Conservation (phyloP, 495 filamentous ascomycete species). For the Penicillium turbatum region DNA sequence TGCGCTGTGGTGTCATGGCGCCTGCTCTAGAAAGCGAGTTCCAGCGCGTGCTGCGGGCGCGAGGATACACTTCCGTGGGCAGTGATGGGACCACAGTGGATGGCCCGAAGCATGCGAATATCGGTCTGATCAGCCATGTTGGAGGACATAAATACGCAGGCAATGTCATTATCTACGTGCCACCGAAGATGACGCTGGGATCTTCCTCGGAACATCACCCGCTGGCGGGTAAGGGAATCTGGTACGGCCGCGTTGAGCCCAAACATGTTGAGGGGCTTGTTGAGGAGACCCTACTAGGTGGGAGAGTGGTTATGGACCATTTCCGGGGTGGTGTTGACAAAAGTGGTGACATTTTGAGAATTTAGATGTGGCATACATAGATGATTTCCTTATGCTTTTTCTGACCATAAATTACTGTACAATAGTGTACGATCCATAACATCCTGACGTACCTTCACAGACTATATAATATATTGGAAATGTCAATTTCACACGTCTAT, state of each 20-base stretch:
- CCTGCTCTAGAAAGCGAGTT: constrained; percentile 70
- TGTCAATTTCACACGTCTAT: too few species aligned
- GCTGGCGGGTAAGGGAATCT: constrained; percentile 77
- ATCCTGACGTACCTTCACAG: too few species aligned
- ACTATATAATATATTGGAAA: too few species aligned
- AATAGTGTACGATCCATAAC: too few species aligned
- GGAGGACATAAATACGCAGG: constrained; percentile 92
- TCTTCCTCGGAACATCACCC: constrained; percentile 33
- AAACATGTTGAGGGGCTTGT: constrained; percentile 84
- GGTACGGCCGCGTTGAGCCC: constrained; percentile 89
- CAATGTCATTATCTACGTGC: constrained; percentile 88
- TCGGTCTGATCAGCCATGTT: constrained; percentile 81
- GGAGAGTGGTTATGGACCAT: constrained; percentile 69
- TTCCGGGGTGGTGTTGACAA: constrained; percentile 51
- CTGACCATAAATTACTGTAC: neutral
- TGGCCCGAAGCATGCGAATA: constrained; percentile 42
- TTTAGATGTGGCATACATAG: constrained; percentile 17
- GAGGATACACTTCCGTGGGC: constrained; percentile 25
- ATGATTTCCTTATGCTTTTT: neutral
- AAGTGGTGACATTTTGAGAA: constrained; percentile 35
- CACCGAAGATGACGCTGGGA: constrained; percentile 45
- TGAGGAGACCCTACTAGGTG: constrained; percentile 68
- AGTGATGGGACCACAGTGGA: constrained; percentile 22
- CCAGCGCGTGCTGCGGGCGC: constrained; percentile 39
- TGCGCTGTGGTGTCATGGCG: constrained; percentile 74